Evolutionary conservation across 441 rosid genomes (phyloP), one percentile per base, ranked within the genome.

Genomic region (Euphorbia schlechtendalii): DNA sequence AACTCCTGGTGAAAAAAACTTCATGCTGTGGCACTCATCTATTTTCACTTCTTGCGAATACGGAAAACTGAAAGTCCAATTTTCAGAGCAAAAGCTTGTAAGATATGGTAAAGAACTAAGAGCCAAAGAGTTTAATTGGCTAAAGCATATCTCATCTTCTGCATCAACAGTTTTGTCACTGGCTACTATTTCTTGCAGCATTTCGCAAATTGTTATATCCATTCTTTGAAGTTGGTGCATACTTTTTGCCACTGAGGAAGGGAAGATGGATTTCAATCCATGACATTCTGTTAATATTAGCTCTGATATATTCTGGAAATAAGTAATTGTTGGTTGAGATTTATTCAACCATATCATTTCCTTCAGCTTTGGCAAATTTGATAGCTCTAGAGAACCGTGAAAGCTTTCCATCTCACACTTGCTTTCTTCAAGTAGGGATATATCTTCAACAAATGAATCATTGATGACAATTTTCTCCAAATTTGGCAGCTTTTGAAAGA

Each of bases 201-300:
- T 58, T 12, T 43, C 8, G 34, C 83, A 78, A 5, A 64, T 63
- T 20, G 10, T 15, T 32, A 77, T 17, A 8, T 10, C 60, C 76
- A 80, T 27, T 24, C 65, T 9, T 0, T 30, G 32, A 13, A 80
- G 78, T 20, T 63, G 72, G 30, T 17, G 48, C 20, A 80, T 58
- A 36, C 64, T 38, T 69, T 55, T 74, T 18, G 82, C 81, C 0
- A 74, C 64, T 30, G 74, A 64, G 21, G 71, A 32, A 20, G 75
- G 52, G 9, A 77, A 2, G 56, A 74, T 38, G 48, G 59, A 38
- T 22, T 25, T 22, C 28, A 71, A 27, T 13, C 71, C 70, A 18
- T 73, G 24, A 32, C 84, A 80, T 1, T 68, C 18, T 32, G 41
- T 34, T 28, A 80, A 48, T 36, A 59, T 41, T 61, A 83, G 21